phyloP scores from a whole-genome alignment of 805 yeast genomes.

The Brettanomyces custersianus region DNA sequence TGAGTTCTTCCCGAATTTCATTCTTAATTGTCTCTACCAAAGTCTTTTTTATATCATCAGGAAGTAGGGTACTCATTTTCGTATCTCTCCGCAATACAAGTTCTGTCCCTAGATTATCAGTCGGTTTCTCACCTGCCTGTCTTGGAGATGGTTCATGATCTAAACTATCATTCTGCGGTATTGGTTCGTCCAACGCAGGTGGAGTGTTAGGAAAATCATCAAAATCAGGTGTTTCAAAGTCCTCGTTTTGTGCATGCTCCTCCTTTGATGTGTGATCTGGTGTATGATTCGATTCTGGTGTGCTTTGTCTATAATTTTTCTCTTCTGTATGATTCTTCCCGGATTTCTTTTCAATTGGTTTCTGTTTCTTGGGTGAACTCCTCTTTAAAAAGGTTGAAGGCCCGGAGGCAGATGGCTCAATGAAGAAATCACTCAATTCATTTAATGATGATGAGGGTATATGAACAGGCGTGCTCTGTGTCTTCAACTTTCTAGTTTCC shows the following conservation, averaged over 20 bases:
- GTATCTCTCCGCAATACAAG: background rate
- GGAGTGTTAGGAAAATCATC: background rate
- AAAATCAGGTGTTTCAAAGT: background rate
- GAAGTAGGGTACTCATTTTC: no score
- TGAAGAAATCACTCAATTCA: slow-evolving; percentile 16
- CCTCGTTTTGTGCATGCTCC: background rate
- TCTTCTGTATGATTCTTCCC: no score
- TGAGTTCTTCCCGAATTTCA: slow-evolving; percentile 1
- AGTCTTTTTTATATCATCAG: background rate
- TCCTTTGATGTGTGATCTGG: no score
- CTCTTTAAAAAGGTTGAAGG: slow-evolving; percentile 20
- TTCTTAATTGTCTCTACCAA: slow-evolving; percentile 2
- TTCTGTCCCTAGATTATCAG: background rate
- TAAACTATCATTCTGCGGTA: no score
- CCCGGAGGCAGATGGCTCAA: slow-evolving; percentile 17
- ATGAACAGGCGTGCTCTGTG: slow-evolving; percentile 22
- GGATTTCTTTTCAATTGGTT: no score
- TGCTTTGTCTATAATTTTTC: no score
- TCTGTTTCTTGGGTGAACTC: no score
- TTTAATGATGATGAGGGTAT: slow-evolving; percentile 33
- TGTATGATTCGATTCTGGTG: no score
- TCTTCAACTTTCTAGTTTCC: slow-evolving; percentile 6
- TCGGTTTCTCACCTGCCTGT: no score
- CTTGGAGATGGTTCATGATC: no score
- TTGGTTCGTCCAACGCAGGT: no score